Base-by-base conservation (phyloP, 495 filamentous ascomycete species). In the Cercophora samala region DNA sequence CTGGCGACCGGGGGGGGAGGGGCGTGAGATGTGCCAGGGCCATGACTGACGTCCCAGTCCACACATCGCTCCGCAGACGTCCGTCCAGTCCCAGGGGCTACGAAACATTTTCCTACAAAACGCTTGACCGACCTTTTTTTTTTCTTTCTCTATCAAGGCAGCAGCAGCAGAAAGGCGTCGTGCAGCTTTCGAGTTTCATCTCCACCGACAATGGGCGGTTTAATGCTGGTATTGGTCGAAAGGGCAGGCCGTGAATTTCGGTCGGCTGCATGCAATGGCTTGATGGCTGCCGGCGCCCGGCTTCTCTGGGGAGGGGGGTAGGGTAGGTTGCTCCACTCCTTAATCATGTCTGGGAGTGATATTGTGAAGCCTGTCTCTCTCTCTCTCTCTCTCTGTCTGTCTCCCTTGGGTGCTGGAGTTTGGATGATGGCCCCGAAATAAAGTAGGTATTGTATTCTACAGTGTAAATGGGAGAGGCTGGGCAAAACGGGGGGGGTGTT, bases 21-120 rank as follows among this genome's bases (percentile, higher is more conserved):
- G 23, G 23, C 62, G 56, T 62, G 66, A 21, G 56, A 11, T 26
- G n/a, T 37, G 67, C 67, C 61, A 63, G 67, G 67, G 52, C 58
- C 62, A 63, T 37, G 60, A 62, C n/a, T 21, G 22, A 23, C n/a
- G 53, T n/a, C n/a, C 22, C 53, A 56, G 53, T 56, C 53, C 37
- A 46, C 37, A 46, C 26, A 5, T 46, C 37, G 37, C 37, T 46
- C 11, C 15, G 37, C 37, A 46, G 37, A 46, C 37, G 37, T 46
- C 37, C 6, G 15, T 46, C 37, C 37, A 46, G 26, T n/a, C n/a
- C n/a, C n/a, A n/a, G 37, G 37, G 37, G 37, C 15, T 46, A 46
- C 37, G 37, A 46, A 46, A 13, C 37, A 46, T 18, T 46, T n/a
- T 17, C 2, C 15, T 46, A 46, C 9, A 46, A 46, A 46, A 46